Conservation (phyloP, 2,329 filamentous ascomycete genomes). For the Orbilia ellipsospora region DNA sequence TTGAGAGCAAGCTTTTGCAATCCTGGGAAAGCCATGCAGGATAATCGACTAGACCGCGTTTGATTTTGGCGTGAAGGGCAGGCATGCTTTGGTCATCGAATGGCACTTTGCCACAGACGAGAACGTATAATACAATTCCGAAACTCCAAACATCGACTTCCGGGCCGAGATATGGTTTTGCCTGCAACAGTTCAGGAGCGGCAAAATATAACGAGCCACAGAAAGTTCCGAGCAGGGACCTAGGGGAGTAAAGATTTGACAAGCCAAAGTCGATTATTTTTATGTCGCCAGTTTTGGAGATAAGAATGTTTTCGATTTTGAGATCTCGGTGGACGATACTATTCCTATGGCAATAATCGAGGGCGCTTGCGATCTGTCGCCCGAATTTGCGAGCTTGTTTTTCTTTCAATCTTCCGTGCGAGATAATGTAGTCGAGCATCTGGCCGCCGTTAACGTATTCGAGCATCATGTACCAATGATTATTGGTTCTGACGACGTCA, state of each 20-base stretch:
- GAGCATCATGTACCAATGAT: slow-evolving; percentile 98
- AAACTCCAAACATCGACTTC: slow-evolving; percentile 99
- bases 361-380: slow-evolving; percentile 97
- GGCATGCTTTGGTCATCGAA: slow-evolving; percentile 99
- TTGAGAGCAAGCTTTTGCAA: slow-evolving; percentile 85
- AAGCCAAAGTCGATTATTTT: slow-evolving; percentile 99
- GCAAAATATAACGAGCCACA: slow-evolving; percentile 99
- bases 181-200: slow-evolving; percentile 95
- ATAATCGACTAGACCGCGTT: slow-evolving; percentile 91
- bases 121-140: slow-evolving; percentile 87
- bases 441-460: slow-evolving; percentile 98
- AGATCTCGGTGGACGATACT: slow-evolving; percentile 98
- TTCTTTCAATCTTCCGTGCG: slow-evolving; percentile 90
- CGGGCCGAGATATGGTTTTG: slow-evolving; percentile 95
- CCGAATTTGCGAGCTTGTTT: slow-evolving; percentile 94
- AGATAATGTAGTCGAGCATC: slow-evolving; percentile 97
- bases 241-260: slow-evolving; percentile 99
- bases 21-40: slow-evolving; percentile 88
- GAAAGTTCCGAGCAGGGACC: slow-evolving; percentile 98
- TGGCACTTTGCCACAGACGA: slow-evolving; percentile 83
- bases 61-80: slow-evolving; percentile 96
- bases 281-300: slow-evolving; percentile 95
- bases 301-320: slow-evolving; percentile 94
- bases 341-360: slow-evolving; percentile 98
- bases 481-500: slow-evolving; percentile 88